Conservation (phyloP, 192 early-diverging fungal species). For the Coemansia sp. region DNA sequence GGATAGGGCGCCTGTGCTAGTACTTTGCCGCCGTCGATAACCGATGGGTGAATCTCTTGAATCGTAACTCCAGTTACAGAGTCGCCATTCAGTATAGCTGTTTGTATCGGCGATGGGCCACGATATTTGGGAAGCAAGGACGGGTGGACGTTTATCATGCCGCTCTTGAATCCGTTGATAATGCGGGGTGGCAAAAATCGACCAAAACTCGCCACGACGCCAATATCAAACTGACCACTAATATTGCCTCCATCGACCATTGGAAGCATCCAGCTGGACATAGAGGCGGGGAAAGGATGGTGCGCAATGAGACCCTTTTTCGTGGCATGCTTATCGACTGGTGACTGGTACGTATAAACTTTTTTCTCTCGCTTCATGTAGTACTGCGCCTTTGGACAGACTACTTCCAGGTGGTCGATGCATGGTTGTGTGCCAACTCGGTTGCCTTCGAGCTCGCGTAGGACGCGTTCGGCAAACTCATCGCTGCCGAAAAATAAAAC, state of each 20-base stretch:
- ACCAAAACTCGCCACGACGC: constrained; percentile 93
- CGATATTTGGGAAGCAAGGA: constrained; percentile 91
- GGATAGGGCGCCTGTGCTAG: constrained; percentile 61
- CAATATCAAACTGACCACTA: constrained; percentile 69
- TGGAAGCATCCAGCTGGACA: constrained; percentile 20
- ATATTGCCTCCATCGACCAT: not conserved
- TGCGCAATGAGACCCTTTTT: constrained; percentile 5
- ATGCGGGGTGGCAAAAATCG: constrained; percentile 79
- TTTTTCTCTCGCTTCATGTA: constrained; percentile 21
- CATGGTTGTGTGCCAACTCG: constrained; percentile 27
- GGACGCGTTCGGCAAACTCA: constrained; percentile 70
- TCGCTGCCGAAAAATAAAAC: constrained; percentile 91
- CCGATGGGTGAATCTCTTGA: constrained; percentile 75
- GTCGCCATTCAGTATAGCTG: constrained; percentile 80
- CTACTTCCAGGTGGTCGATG: constrained; percentile 19
- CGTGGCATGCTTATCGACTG: constrained; percentile 5
- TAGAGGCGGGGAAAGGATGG: not conserved
- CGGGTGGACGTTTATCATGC: constrained; percentile 91
- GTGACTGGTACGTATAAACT: constrained; percentile 16
- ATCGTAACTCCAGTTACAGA: constrained; percentile 79
- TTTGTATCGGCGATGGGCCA: constrained; percentile 90
- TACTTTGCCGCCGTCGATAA: constrained; percentile 88
- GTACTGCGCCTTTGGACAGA: constrained; percentile 16
- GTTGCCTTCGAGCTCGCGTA: constrained; percentile 62
- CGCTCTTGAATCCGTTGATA: constrained; percentile 67